Evolutionary conservation across 345 rosid genomes (phyloP).

Genomic region (Eutrema heterophyllum): DNA sequence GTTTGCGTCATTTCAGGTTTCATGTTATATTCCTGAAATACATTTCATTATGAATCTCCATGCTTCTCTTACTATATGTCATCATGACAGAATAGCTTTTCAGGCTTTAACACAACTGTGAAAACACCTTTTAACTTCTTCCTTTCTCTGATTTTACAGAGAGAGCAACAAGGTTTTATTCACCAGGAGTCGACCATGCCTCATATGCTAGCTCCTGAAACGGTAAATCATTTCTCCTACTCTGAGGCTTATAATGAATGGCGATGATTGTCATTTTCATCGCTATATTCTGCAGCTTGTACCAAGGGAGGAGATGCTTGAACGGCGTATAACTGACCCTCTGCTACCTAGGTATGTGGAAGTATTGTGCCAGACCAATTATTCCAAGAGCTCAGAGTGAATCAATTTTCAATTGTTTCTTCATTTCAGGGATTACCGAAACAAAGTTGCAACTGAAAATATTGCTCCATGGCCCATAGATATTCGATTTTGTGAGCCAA

Average conservation of each 20-base stretch:
- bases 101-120: not conserved
- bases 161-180: constrained; percentile 55
- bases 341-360: constrained; percentile 63
- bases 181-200: constrained; percentile 75
- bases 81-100: not conserved
- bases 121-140: not conserved
- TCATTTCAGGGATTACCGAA: constrained; percentile 68
- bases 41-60: not conserved
- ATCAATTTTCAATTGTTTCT: constrained; percentile 13
- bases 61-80: not conserved
- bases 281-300: constrained; percentile 57
- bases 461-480: constrained; percentile 78
- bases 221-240: constrained; percentile 38
- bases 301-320: constrained; percentile 63
- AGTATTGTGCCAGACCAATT: constrained; percentile 1
- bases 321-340: constrained; percentile 73
- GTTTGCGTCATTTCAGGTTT: constrained; percentile 86
- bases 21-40: not conserved
- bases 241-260: not conserved
- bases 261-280: constrained; percentile 4
- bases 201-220: constrained; percentile 63
- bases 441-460: constrained; percentile 55
- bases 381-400: not conserved
- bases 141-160: constrained; percentile 37
- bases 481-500: constrained; percentile 83